A percentile compares a stretch with the other conserved stretches of the same genome.
Conservation (phyloP, 164 flowering plant genomes). For the Brasenia schreberi region DNA sequence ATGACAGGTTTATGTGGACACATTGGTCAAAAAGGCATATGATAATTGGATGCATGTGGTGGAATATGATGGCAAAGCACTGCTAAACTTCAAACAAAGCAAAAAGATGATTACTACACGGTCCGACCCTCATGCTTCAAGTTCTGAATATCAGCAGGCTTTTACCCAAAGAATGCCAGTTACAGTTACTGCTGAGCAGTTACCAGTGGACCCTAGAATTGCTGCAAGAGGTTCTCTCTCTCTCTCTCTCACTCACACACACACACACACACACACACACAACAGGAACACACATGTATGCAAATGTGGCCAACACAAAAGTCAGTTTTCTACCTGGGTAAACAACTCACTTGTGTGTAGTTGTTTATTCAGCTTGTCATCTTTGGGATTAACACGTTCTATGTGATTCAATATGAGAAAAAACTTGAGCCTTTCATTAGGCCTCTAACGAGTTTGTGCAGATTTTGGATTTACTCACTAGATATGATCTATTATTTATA, state of each 20-base stretch:
- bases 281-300: no score
- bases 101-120: constrained; percentile 22
- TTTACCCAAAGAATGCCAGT: constrained; percentile 36
- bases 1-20: constrained; percentile 71
- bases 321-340: no score
- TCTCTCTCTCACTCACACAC: neutral
- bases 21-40: constrained; percentile 87
- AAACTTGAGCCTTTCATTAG: no score
- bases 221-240: constrained; percentile 27
- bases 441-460: neutral
- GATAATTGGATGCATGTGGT: constrained; percentile 90
- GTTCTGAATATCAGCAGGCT: constrained; percentile 32
- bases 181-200: constrained; percentile 33
- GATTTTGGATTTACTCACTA: neutral
- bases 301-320: no score
- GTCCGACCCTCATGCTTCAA: constrained; percentile 17
- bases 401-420: no score
- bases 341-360: no score
- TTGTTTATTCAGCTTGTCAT: no score
- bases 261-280: neutral
- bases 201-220: constrained; percentile 26
- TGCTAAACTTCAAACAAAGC: constrained; percentile 34
- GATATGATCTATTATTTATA: constrained; percentile 2
- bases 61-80: constrained; percentile 85
- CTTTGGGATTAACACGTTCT: no score